Base-by-base conservation (phyloP, 352 stramenopile species). In the Phytopythium mirpurense region DNA sequence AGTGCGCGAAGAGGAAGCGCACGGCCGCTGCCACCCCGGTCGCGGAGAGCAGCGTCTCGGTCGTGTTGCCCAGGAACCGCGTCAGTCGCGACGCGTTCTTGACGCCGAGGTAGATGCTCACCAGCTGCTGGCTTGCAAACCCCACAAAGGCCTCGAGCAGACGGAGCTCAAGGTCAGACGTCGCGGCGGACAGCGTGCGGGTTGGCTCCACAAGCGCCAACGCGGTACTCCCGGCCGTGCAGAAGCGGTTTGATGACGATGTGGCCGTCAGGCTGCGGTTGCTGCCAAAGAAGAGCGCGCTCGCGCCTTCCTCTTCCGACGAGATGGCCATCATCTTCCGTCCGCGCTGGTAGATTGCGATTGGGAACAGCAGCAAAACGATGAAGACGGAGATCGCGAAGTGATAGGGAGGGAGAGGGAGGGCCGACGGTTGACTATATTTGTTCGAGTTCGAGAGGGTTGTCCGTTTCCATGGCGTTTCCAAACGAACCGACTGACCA, bases 121-220 rank as follows among this genome's bases (percentile, higher is more conserved):
- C 50, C 29, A 89, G 47, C 38, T 69, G 60, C 21, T 85, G 60
- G 35, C 54, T 45, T 7, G 63, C 60, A 36, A 64, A 85, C 8
- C 47, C 59, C 5, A 64, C 65, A n/a, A 87, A 81, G 26, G 73
- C 70, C 55, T 85, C 65, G 31, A 89, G 46, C 27, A 89, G 32
- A 5, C 69, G 74, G 43, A 89, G 62, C 56, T 89, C 75, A 34
- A 89, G 57, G 58, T 89, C 78, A 2, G 59, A 77, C 23, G 70
- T 14, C n/a, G 36, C 34, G 1, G 48, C 48, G 12, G 48, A 37
- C 5, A 54, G 24, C 34, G 32, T 1, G 16, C 0, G 2, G 4
- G 19, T 34, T 0, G 47, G 14, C 47, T 54, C 14, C 27, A 21
- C 34, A 1, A 35, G 31, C 15, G 15, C 35, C 14, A 54, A 21